phyloP scores from a whole-genome alignment of 352 stramenopile species.

The Bremia lactucae region DNA sequence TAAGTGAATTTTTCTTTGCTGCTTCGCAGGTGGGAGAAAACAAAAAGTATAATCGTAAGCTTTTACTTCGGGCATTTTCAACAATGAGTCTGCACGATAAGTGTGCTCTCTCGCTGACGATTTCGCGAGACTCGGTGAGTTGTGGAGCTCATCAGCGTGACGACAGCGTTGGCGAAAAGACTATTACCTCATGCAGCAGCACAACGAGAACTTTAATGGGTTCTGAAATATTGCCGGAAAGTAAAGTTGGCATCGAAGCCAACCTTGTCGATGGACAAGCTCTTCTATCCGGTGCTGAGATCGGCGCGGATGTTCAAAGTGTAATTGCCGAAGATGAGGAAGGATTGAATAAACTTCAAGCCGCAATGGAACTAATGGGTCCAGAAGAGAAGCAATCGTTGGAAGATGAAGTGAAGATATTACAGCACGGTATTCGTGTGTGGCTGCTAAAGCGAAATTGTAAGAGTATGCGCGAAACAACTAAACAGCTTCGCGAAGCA shows the following conservation, averaged over 20 bases:
- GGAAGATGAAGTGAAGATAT: not conserved
- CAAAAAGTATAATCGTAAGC: conserved; percentile 74
- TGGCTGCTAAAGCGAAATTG: conserved; percentile 86
- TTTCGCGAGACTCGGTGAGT: conserved; percentile 42
- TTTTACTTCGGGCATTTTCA: conserved; percentile 75
- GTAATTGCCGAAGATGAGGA: conserved; percentile 77
- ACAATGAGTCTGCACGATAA: conserved; percentile 86
- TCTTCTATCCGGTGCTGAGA: conserved; percentile 29
- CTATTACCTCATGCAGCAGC: conserved; percentile 6
- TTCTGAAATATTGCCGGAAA: conserved; percentile 15
- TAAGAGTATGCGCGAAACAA: conserved; percentile 81
- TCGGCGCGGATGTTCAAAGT: conserved; percentile 71
- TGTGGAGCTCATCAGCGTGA: conserved; percentile 30
- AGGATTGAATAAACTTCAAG: conserved; percentile 59
- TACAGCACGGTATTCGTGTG: conserved; percentile 48
- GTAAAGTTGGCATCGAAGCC: conserved; percentile 18
- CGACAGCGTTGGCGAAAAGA: conserved; percentile 39
- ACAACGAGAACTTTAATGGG: conserved; percentile 18
- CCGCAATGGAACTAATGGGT: conserved; percentile 80
- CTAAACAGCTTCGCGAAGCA: conserved; percentile 69
- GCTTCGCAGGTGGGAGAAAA: conserved; percentile 47
- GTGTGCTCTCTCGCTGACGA: conserved; percentile 70
- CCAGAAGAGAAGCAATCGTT: conserved; percentile 75
- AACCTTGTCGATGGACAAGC: conserved; percentile 15
- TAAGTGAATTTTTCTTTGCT: too few species aligned